phyloP scores from a whole-genome alignment of 2,329 filamentous ascomycete species.

The Beauveria rudraprayagi region DNA sequence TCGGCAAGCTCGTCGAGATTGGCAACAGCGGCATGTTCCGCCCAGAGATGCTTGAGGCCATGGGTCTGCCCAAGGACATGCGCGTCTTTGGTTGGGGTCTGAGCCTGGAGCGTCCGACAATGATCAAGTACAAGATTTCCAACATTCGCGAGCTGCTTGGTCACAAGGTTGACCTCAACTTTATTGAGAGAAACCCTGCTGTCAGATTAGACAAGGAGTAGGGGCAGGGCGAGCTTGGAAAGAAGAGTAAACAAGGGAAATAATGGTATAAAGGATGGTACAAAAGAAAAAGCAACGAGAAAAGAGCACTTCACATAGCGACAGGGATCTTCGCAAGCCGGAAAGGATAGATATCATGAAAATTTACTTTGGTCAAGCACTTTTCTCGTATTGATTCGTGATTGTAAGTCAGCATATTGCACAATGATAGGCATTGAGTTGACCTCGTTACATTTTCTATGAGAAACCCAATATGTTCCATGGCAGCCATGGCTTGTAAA shows the following conservation, averaged over 20 bases:
- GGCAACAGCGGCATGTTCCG: slow-evolving; percentile 99
- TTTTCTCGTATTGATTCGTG: too few relatives aligned
- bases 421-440: too few relatives aligned
- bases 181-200: slow-evolving; percentile 85
- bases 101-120: slow-evolving; percentile 86
- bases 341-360: neutral
- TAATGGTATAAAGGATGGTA: neutral
- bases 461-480: too few relatives aligned
- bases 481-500: neutral
- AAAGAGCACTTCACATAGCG: neutral
- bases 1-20: slow-evolving; percentile 86
- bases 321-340: neutral
- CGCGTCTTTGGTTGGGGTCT: slow-evolving; percentile 91
- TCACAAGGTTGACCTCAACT: slow-evolving; percentile 90
- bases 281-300: neutral
- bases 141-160: slow-evolving; percentile 91
- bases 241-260: neutral
- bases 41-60: slow-evolving; percentile 91
- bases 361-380: neutral
- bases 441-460: too few relatives aligned
- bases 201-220: slow-evolving; percentile 83
- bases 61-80: slow-evolving; percentile 89
- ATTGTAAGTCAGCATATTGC: neutral
- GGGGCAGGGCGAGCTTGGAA: slow-evolving; percentile 13
- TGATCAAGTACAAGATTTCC: slow-evolving; percentile 88